Evolutionary conservation across 495 filamentous ascomycete genomes (phyloP), one percentile per base, ranked within the genome.

Genomic region (Talaromyces wortmannii): DNA sequence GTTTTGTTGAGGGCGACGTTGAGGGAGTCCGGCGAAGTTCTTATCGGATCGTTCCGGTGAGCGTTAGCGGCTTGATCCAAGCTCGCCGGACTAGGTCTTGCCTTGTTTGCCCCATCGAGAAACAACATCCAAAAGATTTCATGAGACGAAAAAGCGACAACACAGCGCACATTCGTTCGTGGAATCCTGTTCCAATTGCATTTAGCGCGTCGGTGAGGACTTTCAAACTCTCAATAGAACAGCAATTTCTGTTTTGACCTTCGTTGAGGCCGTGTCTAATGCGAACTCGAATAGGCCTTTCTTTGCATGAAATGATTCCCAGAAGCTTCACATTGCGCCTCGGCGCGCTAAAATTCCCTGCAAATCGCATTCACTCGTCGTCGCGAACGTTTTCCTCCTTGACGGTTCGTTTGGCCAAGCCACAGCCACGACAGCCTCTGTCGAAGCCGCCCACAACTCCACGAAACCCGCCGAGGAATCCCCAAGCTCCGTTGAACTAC

Each of bases 271-370:
- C 23, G 23, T 23, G 23, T 23, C 36, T 40, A 40, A 40, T 40
- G 36, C 36, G 13, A 40, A 13, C 36, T 40, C 13, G 36, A 10
- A 13, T 40, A 40, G 36, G 8, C 13, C 8, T 40, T 40, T 13
- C 36, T 10, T 40, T 13, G 23, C 23, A 23, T 23, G 23, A 23
- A 23, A 53, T 53, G 72, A 68, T 73, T 52, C 63, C 58, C 48
- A 59, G 67, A 55, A 50, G 64, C 16, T 62, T 67, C 31, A 57
- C 61, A 8, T 57, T 71, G 48, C 66, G 62, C 31, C 51, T 61
- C 58, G 61, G 69, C 36, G 64, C 56, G 55, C 64, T 60, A 29
- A 63, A 61, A 15, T 74, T 64, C 50, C 57, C 30, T 45, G 11
- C 30, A 8, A 30, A 13, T 4, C 18, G 17, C 43, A 15, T 46